Evolutionary conservation across 495 filamentous ascomycete genomes (phyloP), one percentile per base, ranked within the genome.

Genomic region (Neurospora tetrasperma): DNA sequence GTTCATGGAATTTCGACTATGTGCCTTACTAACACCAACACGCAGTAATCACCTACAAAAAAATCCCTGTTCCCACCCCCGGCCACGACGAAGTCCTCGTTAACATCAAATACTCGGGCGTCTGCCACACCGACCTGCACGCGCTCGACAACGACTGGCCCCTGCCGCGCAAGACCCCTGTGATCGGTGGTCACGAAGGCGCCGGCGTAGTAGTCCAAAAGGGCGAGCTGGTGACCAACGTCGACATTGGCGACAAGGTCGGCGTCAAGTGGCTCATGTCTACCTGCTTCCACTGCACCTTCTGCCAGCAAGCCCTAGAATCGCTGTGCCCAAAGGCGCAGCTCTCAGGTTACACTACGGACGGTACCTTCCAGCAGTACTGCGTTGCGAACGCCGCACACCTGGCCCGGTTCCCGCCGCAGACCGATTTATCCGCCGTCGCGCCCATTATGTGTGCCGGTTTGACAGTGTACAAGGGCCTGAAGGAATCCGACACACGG

Each of bases 331-430:
- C 86, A 1, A 75, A 90, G 44, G 89, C 91, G 27, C 78, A 85
- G 35, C 87, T 96, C 43, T 94, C 92, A 4, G 94, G 94, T 42
- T 97, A 97, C 82, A 95, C 92, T 1, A 92, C 94, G 59, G 92
- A 97, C 80, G 94, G 94, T 42, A 89, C 90, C 68, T 97, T 97
- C 86, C 94, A 97, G 83, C 89, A 97, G 83, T 97, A 97, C 82
- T 86, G 86, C 79, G 89, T 96, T 73, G 94, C 86, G 42, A 94
- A 96, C 80, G 93, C 93, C 3, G 86, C 89, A 23, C 90, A 94
- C 77, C 88, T 92, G 9, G 91, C 92, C 18, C 87, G 89, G 42
- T 87, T 97, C 69, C 92, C 91, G 48, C 90, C 94, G 76, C 86
- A 89, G 2, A 84, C 91, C 54, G 84, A 89, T 44, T 87, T 96